Percentiles rank a stretch among this genome's conserved stretches.
Evolutionary conservation across 2,329 filamentous ascomycete species (phyloP).

Genomic region (Zelopaecilomyces penicillatus): DNA sequence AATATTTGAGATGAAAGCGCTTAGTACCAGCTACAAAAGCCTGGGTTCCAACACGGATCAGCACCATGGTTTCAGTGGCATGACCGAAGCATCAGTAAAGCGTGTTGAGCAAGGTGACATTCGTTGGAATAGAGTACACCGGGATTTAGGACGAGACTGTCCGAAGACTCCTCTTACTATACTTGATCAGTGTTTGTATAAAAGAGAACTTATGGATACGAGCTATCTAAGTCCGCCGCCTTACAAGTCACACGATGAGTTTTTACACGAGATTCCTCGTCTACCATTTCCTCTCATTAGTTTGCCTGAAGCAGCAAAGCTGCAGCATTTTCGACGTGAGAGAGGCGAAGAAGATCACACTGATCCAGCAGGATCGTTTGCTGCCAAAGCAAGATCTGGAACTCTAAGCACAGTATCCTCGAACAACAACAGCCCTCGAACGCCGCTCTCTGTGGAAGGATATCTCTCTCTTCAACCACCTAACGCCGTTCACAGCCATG

Average conservation of each 20-base stretch:
- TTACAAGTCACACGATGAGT: conserved; percentile 13
- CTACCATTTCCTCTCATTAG: conserved; percentile 30
- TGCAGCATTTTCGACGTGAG: conserved; percentile 24
- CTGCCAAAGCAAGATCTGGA: conserved; percentile 18
- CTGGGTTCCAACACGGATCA: conserved; percentile 19
- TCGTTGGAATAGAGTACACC: no score
- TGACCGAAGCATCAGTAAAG: neutral
- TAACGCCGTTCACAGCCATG: no score
- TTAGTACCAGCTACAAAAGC: conserved; percentile 22
- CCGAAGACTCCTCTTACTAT: no score
- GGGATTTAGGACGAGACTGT: no score
- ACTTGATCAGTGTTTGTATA: no score
- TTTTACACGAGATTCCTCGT: conserved; percentile 16
- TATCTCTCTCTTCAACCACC: no score
- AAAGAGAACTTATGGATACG: no score
- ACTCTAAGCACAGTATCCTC: conserved; percentile 24
- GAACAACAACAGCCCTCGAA: conserved; percentile 13
- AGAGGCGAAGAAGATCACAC: conserved; percentile 31
- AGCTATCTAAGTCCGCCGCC: neutral
- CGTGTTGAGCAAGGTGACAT: no score
- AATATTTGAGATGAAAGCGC: conserved; percentile 15
- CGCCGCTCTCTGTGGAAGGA: conserved; percentile 14
- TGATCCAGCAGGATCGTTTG: conserved; percentile 20
- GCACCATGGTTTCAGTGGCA: neutral
- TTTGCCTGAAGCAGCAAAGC: conserved; percentile 27